Conservation (phyloP, 1,139 yeast species). For the Kurtzmaniella quercitrusa region DNA sequence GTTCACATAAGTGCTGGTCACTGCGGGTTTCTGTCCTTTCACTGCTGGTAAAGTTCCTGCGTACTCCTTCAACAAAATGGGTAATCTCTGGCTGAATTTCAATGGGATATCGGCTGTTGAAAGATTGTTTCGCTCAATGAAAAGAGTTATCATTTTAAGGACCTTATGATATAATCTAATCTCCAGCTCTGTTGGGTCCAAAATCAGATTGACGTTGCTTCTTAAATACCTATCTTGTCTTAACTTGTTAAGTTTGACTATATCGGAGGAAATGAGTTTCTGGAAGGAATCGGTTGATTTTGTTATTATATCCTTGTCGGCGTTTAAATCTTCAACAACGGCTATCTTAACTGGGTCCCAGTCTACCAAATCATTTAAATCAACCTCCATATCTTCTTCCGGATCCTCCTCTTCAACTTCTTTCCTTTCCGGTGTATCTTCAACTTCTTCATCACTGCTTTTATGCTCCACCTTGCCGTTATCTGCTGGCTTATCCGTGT, state of each 20-base stretch:
- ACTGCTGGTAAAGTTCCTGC: constrained; percentile 76
- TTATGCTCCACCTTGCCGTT: constrained; percentile 13
- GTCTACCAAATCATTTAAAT: constrained; percentile 29
- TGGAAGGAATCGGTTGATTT: constrained; percentile 34
- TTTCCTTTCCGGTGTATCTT: constrained; percentile 10
- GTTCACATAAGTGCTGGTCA: constrained; percentile 3
- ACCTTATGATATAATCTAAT: constrained; percentile 39
- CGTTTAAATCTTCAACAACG: constrained; percentile 23
- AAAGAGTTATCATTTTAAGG: constrained; percentile 28
- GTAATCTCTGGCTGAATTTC: constrained; percentile 45
- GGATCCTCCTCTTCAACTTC: constrained; percentile 6
- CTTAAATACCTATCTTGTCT: constrained; percentile 55
- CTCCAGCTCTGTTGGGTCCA: constrained; percentile 29
- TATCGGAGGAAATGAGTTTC: constrained; percentile 50
- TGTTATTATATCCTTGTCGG: constrained; percentile 21
- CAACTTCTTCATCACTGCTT: neutral
- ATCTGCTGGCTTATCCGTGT: constrained; percentile 9
- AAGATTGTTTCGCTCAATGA: constrained; percentile 26
- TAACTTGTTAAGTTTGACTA: constrained; percentile 56
- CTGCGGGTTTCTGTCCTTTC: constrained; percentile 3
- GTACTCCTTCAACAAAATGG: constrained; percentile 71
- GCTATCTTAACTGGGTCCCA: constrained; percentile 36
- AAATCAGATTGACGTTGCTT: constrained; percentile 26
- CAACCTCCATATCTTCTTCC: constrained; percentile 13
- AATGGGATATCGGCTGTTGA: constrained; percentile 28